Percentiles rank a stretch among this genome's conserved stretches.
Conservation (phyloP, 805 yeast genomes). For the Metschnikowia bowlesiae region DNA sequence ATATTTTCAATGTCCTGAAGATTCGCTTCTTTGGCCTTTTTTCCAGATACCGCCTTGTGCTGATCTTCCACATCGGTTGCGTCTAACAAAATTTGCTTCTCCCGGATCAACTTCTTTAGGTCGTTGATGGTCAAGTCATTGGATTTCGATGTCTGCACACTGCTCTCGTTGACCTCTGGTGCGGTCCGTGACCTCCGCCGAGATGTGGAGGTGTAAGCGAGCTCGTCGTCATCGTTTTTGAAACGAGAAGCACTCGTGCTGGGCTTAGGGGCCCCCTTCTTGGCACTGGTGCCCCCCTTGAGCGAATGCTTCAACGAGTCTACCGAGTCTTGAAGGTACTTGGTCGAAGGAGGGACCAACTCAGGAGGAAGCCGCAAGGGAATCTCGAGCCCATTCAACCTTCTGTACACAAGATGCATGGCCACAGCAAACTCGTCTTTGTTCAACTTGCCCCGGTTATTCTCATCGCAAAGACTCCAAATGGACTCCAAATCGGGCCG, state of each 20-base stretch:
- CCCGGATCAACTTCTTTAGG: slow-evolving; percentile 62
- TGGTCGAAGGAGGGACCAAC: slow-evolving; percentile 80
- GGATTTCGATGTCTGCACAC: slow-evolving; percentile 22
- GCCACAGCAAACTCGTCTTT: slow-evolving; percentile 93
- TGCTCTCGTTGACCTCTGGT: slow-evolving; percentile 15
- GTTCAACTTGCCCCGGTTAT: slow-evolving; percentile 77
- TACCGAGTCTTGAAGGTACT: slow-evolving; percentile 66
- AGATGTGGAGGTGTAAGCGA: slow-evolving; percentile 67
- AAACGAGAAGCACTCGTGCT: slow-evolving; percentile 38
- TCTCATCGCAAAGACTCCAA: slow-evolving; percentile 85
- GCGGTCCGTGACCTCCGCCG: slow-evolving; percentile 45
- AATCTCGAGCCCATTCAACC: slow-evolving; percentile 81
- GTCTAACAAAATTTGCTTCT: slow-evolving; percentile 64
- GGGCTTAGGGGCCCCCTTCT: slow-evolving; percentile 17
- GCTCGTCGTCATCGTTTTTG: slow-evolving; percentile 70
- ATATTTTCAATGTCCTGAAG: slow-evolving; percentile 57
- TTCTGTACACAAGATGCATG: slow-evolving; percentile 92
- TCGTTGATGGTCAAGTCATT: slow-evolving; percentile 46
- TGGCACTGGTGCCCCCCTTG: slow-evolving; percentile 28
- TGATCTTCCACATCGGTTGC: slow-evolving; percentile 68
- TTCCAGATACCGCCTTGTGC: slow-evolving; percentile 31
- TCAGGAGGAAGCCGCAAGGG: slow-evolving; percentile 85
- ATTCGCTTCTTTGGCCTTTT: slow-evolving; percentile 37
- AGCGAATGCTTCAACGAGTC: slow-evolving; percentile 65
- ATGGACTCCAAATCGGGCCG: slow-evolving; percentile 83